Evolutionary conservation across 1,284 basidiomycete species (phyloP), one percentile per base, ranked within the genome.

Genomic region (Xanthoconium separans): DNA sequence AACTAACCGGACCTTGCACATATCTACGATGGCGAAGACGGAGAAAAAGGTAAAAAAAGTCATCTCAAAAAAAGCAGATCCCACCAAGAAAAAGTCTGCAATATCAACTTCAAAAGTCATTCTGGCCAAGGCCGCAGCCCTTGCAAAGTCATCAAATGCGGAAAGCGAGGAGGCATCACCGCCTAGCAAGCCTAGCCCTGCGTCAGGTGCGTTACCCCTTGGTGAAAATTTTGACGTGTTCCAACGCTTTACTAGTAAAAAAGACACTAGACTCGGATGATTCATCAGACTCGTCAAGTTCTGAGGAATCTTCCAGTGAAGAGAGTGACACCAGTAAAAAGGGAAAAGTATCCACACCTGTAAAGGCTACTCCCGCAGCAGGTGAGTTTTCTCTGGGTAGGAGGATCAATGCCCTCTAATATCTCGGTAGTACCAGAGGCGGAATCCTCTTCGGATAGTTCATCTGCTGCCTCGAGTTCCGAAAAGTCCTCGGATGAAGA

Each of bases 1-100:
- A 39, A 15, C 10, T 18, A 3, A 39, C 8, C 16, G 37, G 37
- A n/a, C n/a, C n/a, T n/a, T 20, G 7, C 11, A 34, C 44, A 33
- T 12, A 22, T 46, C 31, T 20, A 22, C 42, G n/a, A 64, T 78
- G 77, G 80, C 75, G 55, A 87, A 85, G 61, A 48, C 65, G 44
- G 68, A 73, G 58, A 70, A 74, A 50, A 62, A 44, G 15, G 4
- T 6, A 4, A 34, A 34, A 15, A 34, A 15, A 15, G 4, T 6
- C 15, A 34, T 34, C n/a, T 13, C 48, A 15, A 59, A 70, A 34
- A 61, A 55, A 30, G 16, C 34, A 3, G 50, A 50, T 15, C 27
- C 30, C 6, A 24, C 41, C 45, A 68, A 57, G 42, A 29, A 22
- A 47, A 57, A 66, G 29, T 30, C 58, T 20, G 39, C 49, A 18